These are phyloP conservation scores for Didymella sp. DNA, from an alignment of 2,329 filamentous ascomycete species.

Conservation along the genomic window DNA sequence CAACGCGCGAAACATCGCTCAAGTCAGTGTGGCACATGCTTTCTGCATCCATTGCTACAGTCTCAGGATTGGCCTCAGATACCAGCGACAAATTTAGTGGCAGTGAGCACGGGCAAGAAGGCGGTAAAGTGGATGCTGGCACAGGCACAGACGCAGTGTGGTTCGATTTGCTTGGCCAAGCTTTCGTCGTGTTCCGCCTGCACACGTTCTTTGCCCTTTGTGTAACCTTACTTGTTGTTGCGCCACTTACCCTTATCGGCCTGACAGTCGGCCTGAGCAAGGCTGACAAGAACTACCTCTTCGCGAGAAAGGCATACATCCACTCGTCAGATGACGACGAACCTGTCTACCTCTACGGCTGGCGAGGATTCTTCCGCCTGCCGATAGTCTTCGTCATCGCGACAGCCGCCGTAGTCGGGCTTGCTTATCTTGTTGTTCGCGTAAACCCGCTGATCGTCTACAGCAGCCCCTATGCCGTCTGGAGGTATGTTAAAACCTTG, in stretches of 20 bases:
- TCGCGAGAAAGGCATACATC: constrained; percentile 70
- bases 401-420: constrained; percentile 70
- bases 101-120: constrained; percentile 62
- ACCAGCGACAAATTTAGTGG: constrained; percentile 71
- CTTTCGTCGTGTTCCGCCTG: constrained; percentile 79
- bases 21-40: constrained; percentile 92
- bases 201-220: constrained; percentile 88
- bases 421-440: constrained; percentile 78
- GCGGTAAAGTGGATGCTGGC: constrained; percentile 70
- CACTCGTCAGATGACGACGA: constrained; percentile 66
- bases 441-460: constrained; percentile 92
- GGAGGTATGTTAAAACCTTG: constrained; percentile 56
- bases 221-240: constrained; percentile 79
- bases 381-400: constrained; percentile 76
- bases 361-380: constrained; percentile 83
- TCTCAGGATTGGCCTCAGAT: constrained; percentile 73
- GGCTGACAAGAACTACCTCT: constrained; percentile 86
- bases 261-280: constrained; percentile 73
- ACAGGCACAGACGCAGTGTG: constrained; percentile 76
- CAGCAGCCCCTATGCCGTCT: constrained; percentile 85
- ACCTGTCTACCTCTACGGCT: constrained; percentile 71
- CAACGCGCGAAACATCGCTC: constrained; percentile 76
- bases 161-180: constrained; percentile 88
- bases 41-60: constrained; percentile 78
- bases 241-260: constrained; percentile 74